phyloP scores from a whole-genome alignment of 345 rosid species.

The Gossypium ekmanianum region DNA sequence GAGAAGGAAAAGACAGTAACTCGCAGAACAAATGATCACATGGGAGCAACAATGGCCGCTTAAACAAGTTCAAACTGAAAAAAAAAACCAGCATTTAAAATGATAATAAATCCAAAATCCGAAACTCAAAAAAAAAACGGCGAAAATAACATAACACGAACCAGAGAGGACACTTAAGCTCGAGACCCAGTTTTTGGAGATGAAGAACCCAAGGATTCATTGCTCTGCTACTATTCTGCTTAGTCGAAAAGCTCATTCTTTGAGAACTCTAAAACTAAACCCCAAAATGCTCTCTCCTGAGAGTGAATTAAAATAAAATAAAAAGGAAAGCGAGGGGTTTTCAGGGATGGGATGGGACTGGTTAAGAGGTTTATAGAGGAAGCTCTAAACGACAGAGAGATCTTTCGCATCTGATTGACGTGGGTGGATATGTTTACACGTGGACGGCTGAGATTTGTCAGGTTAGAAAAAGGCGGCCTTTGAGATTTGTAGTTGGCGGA shows the following conservation, averaged over 20 bases:
- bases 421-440: not conserved
- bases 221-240: slow-evolving; percentile 17
- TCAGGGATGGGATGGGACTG: not conserved
- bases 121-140: not conserved
- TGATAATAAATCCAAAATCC: not conserved
- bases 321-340: not conserved
- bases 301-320: too few relatives aligned
- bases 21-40: slow-evolving; percentile 82
- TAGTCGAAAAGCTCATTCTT: slow-evolving; percentile 38
- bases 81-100: not conserved
- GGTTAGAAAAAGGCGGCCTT: not conserved
- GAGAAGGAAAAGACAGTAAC: slow-evolving; percentile 28
- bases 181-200: slow-evolving; percentile 74
- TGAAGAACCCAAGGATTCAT: slow-evolving; percentile 75
- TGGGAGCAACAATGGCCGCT: slow-evolving; percentile 60
- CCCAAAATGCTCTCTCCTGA: too few relatives aligned
- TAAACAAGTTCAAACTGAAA: slow-evolving; percentile 61
- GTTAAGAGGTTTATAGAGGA: not conserved
- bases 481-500: slow-evolving; percentile 11
- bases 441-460: not conserved
- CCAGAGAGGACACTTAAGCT: slow-evolving; percentile 92
- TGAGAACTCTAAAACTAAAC: not conserved
- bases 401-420: not conserved
- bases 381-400: not conserved
- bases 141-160: slow-evolving; percentile 21